Evolutionary conservation across 108 stramenopile genomes (phyloP).

Genomic region (Skeletonema costatum): DNA sequence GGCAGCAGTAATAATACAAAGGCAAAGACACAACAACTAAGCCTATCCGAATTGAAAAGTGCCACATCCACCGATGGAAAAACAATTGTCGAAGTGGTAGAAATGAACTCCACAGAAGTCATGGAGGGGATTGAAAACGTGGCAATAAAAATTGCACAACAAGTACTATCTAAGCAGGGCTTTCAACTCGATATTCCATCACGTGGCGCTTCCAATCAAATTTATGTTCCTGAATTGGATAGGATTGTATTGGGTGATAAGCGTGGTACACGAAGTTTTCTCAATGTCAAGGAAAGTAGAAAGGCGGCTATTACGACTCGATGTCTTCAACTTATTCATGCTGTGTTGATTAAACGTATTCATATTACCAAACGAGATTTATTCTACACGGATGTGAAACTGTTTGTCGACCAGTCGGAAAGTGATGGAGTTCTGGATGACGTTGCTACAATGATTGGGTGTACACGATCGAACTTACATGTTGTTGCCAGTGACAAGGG

Average conservation of each 20-base stretch:
- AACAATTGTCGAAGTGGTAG: constrained; percentile 76
- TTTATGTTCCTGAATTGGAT: constrained; percentile 92
- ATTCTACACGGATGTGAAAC: constrained; percentile 98
- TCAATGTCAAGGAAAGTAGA: constrained; percentile 72
- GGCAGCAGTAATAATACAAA: background rate
- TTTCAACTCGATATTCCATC: constrained; percentile 71
- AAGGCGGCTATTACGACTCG: constrained; percentile 96
- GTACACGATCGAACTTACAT: constrained; percentile 95
- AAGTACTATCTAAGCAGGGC: constrained; percentile 61
- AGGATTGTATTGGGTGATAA: constrained; percentile 84
- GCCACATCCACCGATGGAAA: constrained; percentile 8
- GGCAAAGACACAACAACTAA: constrained; percentile 10
- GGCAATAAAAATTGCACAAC: constrained; percentile 66
- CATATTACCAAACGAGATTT: constrained; percentile 99
- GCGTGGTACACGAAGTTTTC: constrained; percentile 63
- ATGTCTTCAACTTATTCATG: constrained; percentile 93
- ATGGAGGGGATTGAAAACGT: constrained; percentile 84
- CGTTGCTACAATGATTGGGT: constrained; percentile 95
- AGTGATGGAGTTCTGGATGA: constrained; percentile 95
- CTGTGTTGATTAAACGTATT: constrained; percentile 88
- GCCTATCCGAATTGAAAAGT: constrained; percentile 20
- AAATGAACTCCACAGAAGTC: constrained; percentile 70
- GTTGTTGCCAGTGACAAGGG: constrained; percentile 98
- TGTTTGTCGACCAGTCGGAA: constrained; percentile 95
- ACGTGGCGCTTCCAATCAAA: constrained; percentile 88